Evolutionary conservation across 108 stramenopile genomes (phyloP).

Genomic region (Pinguiococcus pyrenoidosus): DNA sequence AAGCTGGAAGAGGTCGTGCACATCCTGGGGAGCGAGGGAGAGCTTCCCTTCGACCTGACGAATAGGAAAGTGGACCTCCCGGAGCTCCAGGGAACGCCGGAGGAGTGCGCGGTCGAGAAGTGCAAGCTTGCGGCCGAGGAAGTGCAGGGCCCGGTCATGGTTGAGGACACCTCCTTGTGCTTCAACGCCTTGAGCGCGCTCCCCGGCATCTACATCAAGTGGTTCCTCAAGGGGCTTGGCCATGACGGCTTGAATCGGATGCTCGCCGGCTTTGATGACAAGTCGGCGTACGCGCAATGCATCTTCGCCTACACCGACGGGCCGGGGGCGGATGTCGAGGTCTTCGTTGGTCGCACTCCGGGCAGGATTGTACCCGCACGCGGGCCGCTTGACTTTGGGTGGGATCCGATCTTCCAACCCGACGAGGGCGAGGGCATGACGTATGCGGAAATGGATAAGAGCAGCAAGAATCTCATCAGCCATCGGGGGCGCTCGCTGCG

Average conservation of each 20-base stretch:
- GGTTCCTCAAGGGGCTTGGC: slow-evolving; percentile 85
- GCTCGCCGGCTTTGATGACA: slow-evolving; percentile 67
- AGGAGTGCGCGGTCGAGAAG: slow-evolving; percentile 84
- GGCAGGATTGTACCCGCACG: slow-evolving; percentile 70
- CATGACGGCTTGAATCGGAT: slow-evolving; percentile 80
- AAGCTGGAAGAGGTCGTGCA: slow-evolving; percentile 83
- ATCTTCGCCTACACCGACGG: slow-evolving; percentile 78
- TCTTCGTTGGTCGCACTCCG: slow-evolving; percentile 63
- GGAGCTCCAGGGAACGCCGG: slow-evolving; percentile 86
- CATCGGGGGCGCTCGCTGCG: slow-evolving; percentile 73
- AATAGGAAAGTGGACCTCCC: slow-evolving; percentile 74
- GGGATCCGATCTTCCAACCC: slow-evolving; percentile 94
- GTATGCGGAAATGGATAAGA: slow-evolving; percentile 89
- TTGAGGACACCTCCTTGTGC: slow-evolving; percentile 90
- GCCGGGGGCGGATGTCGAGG: slow-evolving; percentile 65
- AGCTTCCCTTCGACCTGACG: slow-evolving; percentile 53
- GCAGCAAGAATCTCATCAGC: slow-evolving; percentile 75
- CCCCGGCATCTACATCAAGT: slow-evolving; percentile 96
- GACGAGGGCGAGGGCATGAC: slow-evolving; percentile 29
- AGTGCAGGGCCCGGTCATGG: slow-evolving; percentile 73
- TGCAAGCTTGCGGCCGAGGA: slow-evolving; percentile 63
- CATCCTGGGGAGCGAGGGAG: slow-evolving; percentile 42
- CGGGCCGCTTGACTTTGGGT: slow-evolving; percentile 79
- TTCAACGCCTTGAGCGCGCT: slow-evolving; percentile 84
- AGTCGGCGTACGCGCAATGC: slow-evolving; percentile 86